phyloP scores from a whole-genome alignment of 352 stramenopile genomes.

The Globisporangium alternatum region DNA sequence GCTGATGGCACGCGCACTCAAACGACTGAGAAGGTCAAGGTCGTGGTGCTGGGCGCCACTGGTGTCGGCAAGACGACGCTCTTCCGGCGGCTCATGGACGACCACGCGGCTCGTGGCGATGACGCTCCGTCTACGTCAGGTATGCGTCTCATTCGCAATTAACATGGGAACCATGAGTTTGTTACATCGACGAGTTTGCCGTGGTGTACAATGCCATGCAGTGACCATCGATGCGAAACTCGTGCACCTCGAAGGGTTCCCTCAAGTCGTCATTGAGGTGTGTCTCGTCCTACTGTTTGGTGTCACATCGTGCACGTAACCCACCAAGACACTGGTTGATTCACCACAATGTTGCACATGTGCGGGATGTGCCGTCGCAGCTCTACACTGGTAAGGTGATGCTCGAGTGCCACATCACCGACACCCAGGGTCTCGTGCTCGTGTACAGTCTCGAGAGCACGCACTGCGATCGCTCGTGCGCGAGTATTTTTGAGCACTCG shows the following conservation, averaged over 20 bases:
- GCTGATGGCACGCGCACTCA: background rate
- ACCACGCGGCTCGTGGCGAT: conserved; percentile 3
- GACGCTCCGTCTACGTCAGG: conserved; percentile 36
- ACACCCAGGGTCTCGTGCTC: conserved; percentile 31
- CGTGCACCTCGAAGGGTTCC: conserved; percentile 34
- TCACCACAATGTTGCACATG: background rate
- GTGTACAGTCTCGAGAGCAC: conserved; percentile 36
- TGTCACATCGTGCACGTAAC: no score
- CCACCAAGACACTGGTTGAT: no score
- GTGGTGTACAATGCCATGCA: conserved; percentile 4
- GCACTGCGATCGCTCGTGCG: background rate
- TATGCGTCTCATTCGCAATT: no score
- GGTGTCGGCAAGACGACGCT: conserved; percentile 54
- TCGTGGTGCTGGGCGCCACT: conserved; percentile 39
- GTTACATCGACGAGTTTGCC: no score
- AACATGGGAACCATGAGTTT: no score
- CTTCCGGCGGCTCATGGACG: conserved; percentile 46
- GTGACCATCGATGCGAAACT: conserved; percentile 54
- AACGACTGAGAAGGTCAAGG: conserved; percentile 35
- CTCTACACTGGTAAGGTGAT: conserved; percentile 47
- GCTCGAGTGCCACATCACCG: conserved; percentile 37
- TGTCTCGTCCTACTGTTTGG: no score
- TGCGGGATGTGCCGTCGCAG: conserved; percentile 46
- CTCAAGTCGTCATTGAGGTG: conserved; percentile 46
- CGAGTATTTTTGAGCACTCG: background rate